phyloP scores from a whole-genome alignment of 1,284 basidiomycete genomes.

The Mixia osmundae region DNA sequence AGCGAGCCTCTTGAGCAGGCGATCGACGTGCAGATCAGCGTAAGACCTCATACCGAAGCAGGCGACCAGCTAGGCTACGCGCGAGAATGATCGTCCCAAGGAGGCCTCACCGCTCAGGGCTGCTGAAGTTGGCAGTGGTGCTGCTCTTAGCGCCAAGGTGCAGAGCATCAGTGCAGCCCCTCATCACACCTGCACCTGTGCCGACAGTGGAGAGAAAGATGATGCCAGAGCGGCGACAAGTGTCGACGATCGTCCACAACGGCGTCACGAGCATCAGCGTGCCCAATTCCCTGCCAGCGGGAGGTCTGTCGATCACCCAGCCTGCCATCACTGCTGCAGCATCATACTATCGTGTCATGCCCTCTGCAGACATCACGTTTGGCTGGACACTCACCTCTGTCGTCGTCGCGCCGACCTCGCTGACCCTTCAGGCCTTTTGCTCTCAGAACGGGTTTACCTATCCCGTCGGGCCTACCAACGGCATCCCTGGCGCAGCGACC shows the following conservation, averaged over 20 bases:
- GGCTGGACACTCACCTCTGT: constrained; percentile 41
- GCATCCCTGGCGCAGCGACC: constrained; percentile 43
- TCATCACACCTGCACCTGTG: neutral
- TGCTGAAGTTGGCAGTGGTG: no score
- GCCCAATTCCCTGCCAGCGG: constrained; percentile 23
- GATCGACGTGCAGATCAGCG: no score
- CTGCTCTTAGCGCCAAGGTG: no score
- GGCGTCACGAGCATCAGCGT: neutral
- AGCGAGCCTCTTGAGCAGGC: no score
- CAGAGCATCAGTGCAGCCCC: no score
- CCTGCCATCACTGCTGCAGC: constrained; percentile 39
- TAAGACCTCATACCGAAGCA: no score
- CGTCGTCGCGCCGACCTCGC: constrained; percentile 34
- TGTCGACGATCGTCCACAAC: neutral
- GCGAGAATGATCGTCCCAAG: no score
- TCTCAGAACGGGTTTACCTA: constrained; percentile 63
- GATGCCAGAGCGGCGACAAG: neutral
- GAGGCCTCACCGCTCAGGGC: no score
- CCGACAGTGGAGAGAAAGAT: neutral
- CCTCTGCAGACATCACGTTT: constrained; percentile 41
- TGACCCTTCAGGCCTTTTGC: constrained; percentile 61
- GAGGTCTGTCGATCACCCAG: constrained; percentile 44
- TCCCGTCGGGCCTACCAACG: constrained; percentile 52
- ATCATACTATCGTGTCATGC: neutral
- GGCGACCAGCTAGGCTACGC: no score